Base-by-base conservation (phyloP, 2,329 filamentous ascomycete species). In the Stagonosporopsis vannaccii region DNA sequence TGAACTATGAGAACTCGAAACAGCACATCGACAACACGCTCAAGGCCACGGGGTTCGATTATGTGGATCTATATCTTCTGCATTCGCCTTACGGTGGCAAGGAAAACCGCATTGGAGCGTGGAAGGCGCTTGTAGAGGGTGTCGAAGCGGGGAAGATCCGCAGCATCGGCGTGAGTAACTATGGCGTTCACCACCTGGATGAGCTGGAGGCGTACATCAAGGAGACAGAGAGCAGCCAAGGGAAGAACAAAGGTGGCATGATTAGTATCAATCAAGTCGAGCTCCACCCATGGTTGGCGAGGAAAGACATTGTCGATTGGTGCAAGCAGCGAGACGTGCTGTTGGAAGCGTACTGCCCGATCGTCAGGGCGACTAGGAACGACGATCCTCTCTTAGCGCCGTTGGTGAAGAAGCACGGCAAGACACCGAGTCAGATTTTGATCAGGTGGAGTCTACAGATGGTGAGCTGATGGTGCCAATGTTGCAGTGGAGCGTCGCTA, bases 231-330 rank as follows among this genome's bases (percentile, higher is more conserved):
- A 85, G 86, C 73, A 82, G 84, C 39, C 82, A 86, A 41, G 86
- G 85, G 1, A 78, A 80, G 54, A 88, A 87, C 9, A 87, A 86
- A 63, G 85, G 84, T 4, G 91, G 91, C 22, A 80, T 91, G 36
- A 84, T 97, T 68, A 90, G 88, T 58, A 90, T 97, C 33, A 92
- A 91, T 36, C 93, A 97, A 77, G 61, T 77, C 77, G 93, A 97
- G 77, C 79, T 97, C 11, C 93, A 97, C 76, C 93, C 93, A 0
- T 97, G 92, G 92, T 85, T 92, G 37, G 82, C 87, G 8, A 83
- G 92, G n/a, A 79, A 82, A 20, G 92, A 97, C 69, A 91, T 97
- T 58, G 87, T 88, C 8, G 79, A 85, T 42, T 97, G 92, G 92
- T 90, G 90, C 66, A 75, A 81, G 60, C 81, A 87, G 74, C 74